Base-by-base conservation (phyloP, 495 filamentous ascomycete species). In the Tetracladium setigerum region DNA sequence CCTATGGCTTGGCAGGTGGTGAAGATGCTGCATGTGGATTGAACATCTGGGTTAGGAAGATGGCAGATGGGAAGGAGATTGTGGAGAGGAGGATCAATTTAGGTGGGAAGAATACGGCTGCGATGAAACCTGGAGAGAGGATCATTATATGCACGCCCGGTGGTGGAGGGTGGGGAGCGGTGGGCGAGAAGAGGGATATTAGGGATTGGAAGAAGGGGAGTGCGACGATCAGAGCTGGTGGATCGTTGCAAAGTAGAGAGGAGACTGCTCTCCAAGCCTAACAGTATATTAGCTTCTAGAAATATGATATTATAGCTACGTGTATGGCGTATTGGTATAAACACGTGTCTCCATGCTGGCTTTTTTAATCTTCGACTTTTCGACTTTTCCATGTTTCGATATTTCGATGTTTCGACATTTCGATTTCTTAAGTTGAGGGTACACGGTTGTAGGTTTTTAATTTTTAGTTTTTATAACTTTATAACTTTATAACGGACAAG, bases 61-160 rank as follows among this genome's bases (percentile, higher is more conserved):
- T 52, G 4, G 60, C 63, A 15, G 55, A 61, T 15, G 59, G 60
- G 34, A 72, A 77, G 49, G 73, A 64, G 22, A 27, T 7, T 40
- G 82, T 84, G 54, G 79, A 84, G 57, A 68, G 86, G 35, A 68
- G 67, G 24, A 86, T 97, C 52, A 95, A 90, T 59, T 63, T 96
- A 38, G 92, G 91, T 0, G 89, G 82, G 8, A 98, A 98, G 75
- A 96, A 96, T 61, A 95, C 87, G 13, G 89, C 91, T 18, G 72
- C 76, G 9, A 94, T 96, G 80, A 71, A 82, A 55, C 70, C 79
- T 0, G 91, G 92, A 17, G 92, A 98, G 62, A 75, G 89, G 8
- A 88, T 98, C 52, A 83, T 97, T 47, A 62, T 85, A 18, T 67
- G 63, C 41, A 87, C 84, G 12, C 84, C 84, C 4, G 84, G 84